Conservation (phyloP, 176 grass and related monocot genomes). For the Bonia amplexicaulis region DNA sequence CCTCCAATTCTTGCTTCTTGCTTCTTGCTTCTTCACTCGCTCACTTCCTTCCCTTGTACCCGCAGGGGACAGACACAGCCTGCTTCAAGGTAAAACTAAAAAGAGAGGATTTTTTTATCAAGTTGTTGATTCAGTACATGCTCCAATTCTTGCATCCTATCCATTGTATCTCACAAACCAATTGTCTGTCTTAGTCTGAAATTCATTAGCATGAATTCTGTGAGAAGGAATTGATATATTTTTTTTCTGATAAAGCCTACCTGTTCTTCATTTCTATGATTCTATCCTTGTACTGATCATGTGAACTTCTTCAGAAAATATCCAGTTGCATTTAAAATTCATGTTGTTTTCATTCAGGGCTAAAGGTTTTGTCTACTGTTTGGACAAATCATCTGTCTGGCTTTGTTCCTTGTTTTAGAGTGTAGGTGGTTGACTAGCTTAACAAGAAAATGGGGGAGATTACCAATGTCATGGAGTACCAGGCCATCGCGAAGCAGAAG, state of each 20-base stretch:
- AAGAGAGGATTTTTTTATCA: not conserved
- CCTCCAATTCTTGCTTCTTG: constrained; percentile 39
- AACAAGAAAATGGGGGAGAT: constrained; percentile 45
- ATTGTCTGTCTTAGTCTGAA: not conserved
- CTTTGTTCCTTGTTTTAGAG: not conserved
- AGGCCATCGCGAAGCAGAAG: constrained; percentile 84
- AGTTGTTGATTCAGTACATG: not conserved
- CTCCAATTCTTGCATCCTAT: constrained; percentile 21
- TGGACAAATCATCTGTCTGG: not conserved
- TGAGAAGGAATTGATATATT: not conserved
- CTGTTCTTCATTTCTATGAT: not conserved
- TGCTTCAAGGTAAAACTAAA: constrained; percentile 16
- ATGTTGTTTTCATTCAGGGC: not conserved
- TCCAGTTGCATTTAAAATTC: not conserved
- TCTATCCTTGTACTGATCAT: not conserved
- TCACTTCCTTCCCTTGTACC: not conserved
- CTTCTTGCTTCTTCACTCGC: constrained; percentile 16
- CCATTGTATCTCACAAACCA: not conserved
- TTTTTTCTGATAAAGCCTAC: not conserved
- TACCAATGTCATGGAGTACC: constrained; percentile 92
- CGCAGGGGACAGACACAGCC: constrained; percentile 20
- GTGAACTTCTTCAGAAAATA: not conserved
- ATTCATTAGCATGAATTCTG: not conserved
- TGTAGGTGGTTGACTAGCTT: not conserved
- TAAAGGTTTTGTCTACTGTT: not conserved